Conservation (phyloP, 1,139 yeast genomes). For the Pneumocystis oryctolagi region DNA sequence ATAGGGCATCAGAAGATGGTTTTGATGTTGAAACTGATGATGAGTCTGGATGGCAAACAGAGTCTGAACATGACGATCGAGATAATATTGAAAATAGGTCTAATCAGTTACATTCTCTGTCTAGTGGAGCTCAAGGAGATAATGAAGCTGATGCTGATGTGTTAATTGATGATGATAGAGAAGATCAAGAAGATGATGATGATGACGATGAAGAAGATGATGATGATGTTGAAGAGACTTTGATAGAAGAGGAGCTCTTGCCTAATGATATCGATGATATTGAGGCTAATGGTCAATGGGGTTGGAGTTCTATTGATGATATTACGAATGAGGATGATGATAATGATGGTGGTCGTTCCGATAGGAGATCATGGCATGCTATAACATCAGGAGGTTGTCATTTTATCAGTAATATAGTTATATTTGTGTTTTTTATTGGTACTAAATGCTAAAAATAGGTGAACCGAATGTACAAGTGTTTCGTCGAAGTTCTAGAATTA, state of each 20-base stretch:
- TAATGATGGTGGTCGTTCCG: neutral
- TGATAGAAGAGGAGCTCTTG: conserved; percentile 12
- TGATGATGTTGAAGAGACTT: conserved; percentile 15
- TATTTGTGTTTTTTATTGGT: neutral
- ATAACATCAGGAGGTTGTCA: neutral
- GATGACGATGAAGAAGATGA: conserved; percentile 12
- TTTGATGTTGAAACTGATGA: conserved; percentile 20
- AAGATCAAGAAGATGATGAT: conserved; percentile 11
- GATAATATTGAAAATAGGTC: neutral
- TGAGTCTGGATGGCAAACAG: conserved; percentile 20
- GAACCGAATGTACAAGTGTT: neutral
- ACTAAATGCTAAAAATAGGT: neutral
- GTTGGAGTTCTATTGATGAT: conserved; percentile 1
- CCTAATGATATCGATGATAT: neutral
- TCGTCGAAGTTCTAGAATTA: neutral
- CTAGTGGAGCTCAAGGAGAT: conserved; percentile 1
- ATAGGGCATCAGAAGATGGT: conserved; percentile 18
- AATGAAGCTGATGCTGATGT: conserved; percentile 27
- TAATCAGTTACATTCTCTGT: neutral
- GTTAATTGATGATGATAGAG: conserved; percentile 17
- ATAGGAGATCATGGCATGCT: conserved; percentile 2
- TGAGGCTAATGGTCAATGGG: conserved; percentile 1
- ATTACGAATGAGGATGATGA: neutral
- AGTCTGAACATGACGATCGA: neutral
- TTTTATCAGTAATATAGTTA: neutral